Percentiles rank a stretch among this genome's conserved stretches.
These are phyloP conservation scores for Fusarium nematophilum DNA, from an alignment of 2,329 filamentous ascomycete species.

Conservation along the genomic window DNA sequence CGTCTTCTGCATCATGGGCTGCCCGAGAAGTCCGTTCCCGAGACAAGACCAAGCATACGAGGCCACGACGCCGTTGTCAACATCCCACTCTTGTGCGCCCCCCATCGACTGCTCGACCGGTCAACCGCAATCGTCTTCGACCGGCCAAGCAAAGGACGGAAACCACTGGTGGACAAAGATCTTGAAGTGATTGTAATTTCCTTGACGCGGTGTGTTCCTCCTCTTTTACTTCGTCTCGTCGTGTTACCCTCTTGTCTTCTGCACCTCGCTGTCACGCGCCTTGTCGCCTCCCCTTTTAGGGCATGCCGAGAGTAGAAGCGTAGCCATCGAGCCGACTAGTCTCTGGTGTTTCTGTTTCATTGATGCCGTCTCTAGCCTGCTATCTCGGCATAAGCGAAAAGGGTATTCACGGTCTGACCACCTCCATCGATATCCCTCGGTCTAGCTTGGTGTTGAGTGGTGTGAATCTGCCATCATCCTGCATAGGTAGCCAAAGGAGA, in stretches of 20 bases:
- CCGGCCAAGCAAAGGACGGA: conserved; percentile 12
- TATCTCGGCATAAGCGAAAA: not conserved
- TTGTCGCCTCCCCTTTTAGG: conserved; percentile 5
- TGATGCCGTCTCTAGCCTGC: conserved; percentile 18
- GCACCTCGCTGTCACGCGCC: conserved; percentile 19
- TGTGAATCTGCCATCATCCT: conserved; percentile 4
- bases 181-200: conserved; percentile 6
- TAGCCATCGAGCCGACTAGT: conserved; percentile 8
- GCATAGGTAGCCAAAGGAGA: not conserved
- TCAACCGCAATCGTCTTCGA: conserved; percentile 23
- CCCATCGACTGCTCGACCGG: conserved; percentile 30
- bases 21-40: conserved; percentile 9
- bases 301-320: conserved; percentile 7
- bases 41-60: conserved; percentile 26
- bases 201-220: conserved; percentile 16
- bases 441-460: not conserved
- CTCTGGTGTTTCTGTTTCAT: conserved; percentile 1
- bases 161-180: conserved; percentile 1
- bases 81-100: conserved; percentile 28
- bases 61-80: conserved; percentile 19
- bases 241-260: conserved; percentile 35
- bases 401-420: conserved; percentile 26
- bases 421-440: not conserved
- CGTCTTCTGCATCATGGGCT: conserved; percentile 17
- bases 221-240: conserved; percentile 16